Evolutionary conservation across 2,329 filamentous ascomycete species (phyloP).

Genomic region (Tolypocladium endophyticum): DNA sequence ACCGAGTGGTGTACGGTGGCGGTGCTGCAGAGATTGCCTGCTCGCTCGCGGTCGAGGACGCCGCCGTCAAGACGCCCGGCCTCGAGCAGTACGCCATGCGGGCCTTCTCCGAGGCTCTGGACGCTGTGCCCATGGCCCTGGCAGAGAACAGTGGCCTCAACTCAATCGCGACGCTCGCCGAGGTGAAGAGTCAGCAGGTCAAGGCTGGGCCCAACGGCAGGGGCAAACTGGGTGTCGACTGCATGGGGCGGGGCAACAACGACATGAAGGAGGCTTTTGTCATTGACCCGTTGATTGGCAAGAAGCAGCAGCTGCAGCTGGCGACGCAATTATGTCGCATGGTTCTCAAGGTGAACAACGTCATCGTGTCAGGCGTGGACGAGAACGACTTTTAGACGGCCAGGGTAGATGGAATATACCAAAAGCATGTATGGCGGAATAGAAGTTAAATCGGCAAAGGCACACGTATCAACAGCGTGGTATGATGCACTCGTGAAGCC

Average conservation of each 20-base stretch:
- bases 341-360: constrained; percentile 96
- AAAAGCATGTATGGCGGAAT: constrained; percentile 12
- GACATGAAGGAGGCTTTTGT: constrained; percentile 98
- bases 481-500: not conserved
- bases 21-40: constrained; percentile 96
- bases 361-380: constrained; percentile 80
- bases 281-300: constrained; percentile 95
- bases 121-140: constrained; percentile 87
- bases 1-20: constrained; percentile 94
- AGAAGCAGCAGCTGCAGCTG: constrained; percentile 91
- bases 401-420: constrained; percentile 11
- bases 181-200: constrained; percentile 92
- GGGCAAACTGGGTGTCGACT: constrained; percentile 81
- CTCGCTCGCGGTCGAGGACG: constrained; percentile 90
- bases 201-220: constrained; percentile 47
- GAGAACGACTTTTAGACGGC: constrained; percentile 69
- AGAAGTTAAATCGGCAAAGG: constrained; percentile 2
- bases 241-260: constrained; percentile 91
- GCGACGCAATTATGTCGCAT: constrained; percentile 96
- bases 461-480: not conserved
- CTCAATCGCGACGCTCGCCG: constrained; percentile 88
- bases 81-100: constrained; percentile 99
- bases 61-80: constrained; percentile 88
- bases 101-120: constrained; percentile 89
- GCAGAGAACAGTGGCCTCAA: constrained; percentile 96